Evolutionary conservation across 2,329 filamentous ascomycete species (phyloP).

Genomic region (Rutstroemia sp.): DNA sequence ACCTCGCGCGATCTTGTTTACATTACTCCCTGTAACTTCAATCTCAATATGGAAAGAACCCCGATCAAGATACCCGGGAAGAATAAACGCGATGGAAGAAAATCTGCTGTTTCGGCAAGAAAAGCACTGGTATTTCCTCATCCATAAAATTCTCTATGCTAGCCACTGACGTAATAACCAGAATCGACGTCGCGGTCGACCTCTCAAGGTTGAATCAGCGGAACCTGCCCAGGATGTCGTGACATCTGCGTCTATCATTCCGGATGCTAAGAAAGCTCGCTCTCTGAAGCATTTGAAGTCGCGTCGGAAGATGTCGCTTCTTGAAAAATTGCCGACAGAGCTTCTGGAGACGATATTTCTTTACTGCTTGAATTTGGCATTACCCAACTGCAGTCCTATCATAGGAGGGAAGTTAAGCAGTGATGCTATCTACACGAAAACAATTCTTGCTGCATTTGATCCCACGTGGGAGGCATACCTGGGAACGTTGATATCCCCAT

Average conservation of each 20-base stretch:
- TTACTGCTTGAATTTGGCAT: constrained; percentile 22
- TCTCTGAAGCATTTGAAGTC: constrained; percentile 25
- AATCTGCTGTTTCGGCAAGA: constrained; percentile 16
- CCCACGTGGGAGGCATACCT: constrained; percentile 20
- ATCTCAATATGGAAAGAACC: constrained; percentile 22
- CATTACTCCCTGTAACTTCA: not conserved
- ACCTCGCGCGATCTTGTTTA: not conserved
- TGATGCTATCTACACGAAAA: constrained; percentile 19
- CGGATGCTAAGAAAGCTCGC: constrained; percentile 10
- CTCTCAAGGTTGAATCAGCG: constrained; percentile 11
- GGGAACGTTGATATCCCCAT: not conserved
- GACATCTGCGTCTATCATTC: not conserved
- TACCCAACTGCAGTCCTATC: constrained; percentile 26
- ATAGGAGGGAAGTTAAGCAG: constrained; percentile 27
- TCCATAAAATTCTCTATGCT: not conserved
- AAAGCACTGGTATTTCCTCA: constrained; percentile 18
- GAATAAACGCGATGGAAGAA: constrained; percentile 18
- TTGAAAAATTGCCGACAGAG: constrained; percentile 28
- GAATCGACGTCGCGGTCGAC: constrained; percentile 16
- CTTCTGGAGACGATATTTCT: constrained; percentile 27
- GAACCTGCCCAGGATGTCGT: not conserved
- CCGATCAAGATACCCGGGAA: constrained; percentile 28
- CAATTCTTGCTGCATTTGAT: constrained; percentile 23
- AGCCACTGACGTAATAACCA: constrained; percentile 4
- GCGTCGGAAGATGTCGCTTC: constrained; percentile 21